phyloP scores from a whole-genome alignment of 805 yeast genomes.

The Candida quercuum region DNA sequence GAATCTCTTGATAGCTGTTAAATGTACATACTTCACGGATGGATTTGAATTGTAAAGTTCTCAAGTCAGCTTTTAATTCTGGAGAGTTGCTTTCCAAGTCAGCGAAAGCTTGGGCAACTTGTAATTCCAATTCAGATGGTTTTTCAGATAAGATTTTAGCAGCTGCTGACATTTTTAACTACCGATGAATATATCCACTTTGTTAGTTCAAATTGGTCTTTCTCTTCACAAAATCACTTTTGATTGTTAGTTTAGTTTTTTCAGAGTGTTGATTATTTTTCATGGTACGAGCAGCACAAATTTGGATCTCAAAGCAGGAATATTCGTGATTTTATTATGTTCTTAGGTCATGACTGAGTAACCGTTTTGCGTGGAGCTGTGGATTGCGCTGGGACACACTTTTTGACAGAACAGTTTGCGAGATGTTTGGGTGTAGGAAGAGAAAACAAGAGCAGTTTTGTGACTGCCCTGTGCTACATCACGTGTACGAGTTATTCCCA shows the following conservation, averaged over 20 bases:
- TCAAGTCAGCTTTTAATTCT: constrained; percentile 95
- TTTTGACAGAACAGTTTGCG: background rate
- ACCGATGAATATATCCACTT: background rate
- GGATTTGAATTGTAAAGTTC: constrained; percentile 98
- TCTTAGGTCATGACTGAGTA: background rate
- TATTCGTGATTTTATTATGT: background rate
- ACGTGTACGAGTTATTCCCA: too few species aligned
- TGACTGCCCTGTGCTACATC: background rate
- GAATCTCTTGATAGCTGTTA: background rate
- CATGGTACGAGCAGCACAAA: constrained; percentile 1
- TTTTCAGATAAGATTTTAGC: constrained; percentile 90
- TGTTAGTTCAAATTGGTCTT: too few species aligned
- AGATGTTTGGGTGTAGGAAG: too few species aligned
- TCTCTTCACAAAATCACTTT: too few species aligned
- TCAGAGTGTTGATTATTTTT: constrained; percentile 1
- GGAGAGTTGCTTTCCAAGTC: constrained; percentile 93
- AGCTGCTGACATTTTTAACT: constrained; percentile 82
- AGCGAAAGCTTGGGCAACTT: constrained; percentile 97
- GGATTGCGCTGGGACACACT: background rate
- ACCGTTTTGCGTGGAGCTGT: background rate
- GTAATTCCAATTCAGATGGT: constrained; percentile 98
- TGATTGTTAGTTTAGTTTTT: constrained; percentile 1
- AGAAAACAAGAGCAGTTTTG: too few species aligned
- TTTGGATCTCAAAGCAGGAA: background rate
- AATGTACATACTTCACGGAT: constrained; percentile 73